Evolutionary conservation across 768 basidiomycete genomes (phyloP), one percentile per base, ranked within the genome.

Genomic region (Suillus subluteus): DNA sequence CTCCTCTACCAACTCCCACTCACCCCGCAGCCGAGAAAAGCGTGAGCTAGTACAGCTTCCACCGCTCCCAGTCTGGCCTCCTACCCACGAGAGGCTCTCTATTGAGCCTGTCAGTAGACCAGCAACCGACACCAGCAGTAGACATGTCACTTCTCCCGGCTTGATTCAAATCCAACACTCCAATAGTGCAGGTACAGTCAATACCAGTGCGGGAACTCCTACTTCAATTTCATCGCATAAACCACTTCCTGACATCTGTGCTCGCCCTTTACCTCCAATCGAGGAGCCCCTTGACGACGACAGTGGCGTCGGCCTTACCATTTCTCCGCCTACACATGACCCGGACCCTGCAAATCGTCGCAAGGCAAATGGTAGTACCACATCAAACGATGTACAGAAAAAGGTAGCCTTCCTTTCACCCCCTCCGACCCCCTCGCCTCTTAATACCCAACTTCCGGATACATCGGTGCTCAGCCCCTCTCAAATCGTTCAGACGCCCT

Each of bases 321-420:
- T 73, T 71, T 59, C 79, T 15, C 59, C 64, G 4, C 30, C 54
- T 18, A 18, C 54, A 55, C 15, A 70, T 37, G 75, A 78, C 52
- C 32, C 50, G 18, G 75, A 76, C 37, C 66, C 69, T n/a, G 66
- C 69, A 11, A 74, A 73, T 70, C 81, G 82, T 70, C 83, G 79
- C 73, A 77, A 76, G 37, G 75, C 76, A 65, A 82, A 81, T 65
- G 75, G 76, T 54, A 78, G 76, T 66, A 72, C 73, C 67, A 71
- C 56, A 46, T 67, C 43, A 58, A 76, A 76, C 68, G 90, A 91
- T 69, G 81, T 86, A 40, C 87, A 86, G 73, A 95, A 95, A 83
- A 94, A 94, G 80, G 94, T 95, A 55, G 94, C 92, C 35, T 95
- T 95, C 79, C 84, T 91, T 72, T 92, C 92, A 37, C 92, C 92